phyloP scores from a whole-genome alignment of 805 yeast species.

The Monosporozyma siamensis region DNA sequence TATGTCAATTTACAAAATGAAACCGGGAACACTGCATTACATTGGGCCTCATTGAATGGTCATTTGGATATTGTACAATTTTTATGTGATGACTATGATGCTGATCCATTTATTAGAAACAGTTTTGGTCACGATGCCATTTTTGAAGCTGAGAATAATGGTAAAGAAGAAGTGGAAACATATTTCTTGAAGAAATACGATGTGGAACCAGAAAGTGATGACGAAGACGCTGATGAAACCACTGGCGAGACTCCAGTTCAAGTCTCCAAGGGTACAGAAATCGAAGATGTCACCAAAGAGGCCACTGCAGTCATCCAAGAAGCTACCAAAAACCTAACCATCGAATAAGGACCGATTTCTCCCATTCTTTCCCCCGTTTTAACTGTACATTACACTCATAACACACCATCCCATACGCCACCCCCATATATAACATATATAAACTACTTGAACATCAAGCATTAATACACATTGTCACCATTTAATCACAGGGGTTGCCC shows the following conservation, averaged over 20 bases:
- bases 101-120: conserved; percentile 77
- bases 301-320: conserved; percentile 33
- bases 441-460: too few species aligned
- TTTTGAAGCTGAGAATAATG: conserved; percentile 79
- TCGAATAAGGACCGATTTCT: conserved; percentile 3
- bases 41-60: conserved; percentile 93
- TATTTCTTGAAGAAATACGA: conserved; percentile 68
- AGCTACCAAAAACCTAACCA: conserved; percentile 21
- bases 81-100: conserved; percentile 63
- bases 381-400: too few species aligned
- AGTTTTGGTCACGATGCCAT: conserved; percentile 70
- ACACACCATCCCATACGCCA: too few species aligned
- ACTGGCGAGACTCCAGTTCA: conserved; percentile 34
- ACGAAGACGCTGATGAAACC: conserved; percentile 32
- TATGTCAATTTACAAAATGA: conserved; percentile 51
- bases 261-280: conserved; percentile 43
- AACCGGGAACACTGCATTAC: conserved; percentile 88
- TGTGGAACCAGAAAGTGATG: conserved; percentile 52
- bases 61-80: conserved; percentile 60
- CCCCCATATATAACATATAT: neutral
- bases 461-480: too few species aligned
- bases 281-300: conserved; percentile 40
- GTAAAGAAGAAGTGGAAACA: conserved; percentile 65
- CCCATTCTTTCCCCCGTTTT: too few species aligned
- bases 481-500: conserved; percentile 4